Conservation (phyloP, 495 filamentous ascomycete genomes). For the Hypoxylon subgilvum region DNA sequence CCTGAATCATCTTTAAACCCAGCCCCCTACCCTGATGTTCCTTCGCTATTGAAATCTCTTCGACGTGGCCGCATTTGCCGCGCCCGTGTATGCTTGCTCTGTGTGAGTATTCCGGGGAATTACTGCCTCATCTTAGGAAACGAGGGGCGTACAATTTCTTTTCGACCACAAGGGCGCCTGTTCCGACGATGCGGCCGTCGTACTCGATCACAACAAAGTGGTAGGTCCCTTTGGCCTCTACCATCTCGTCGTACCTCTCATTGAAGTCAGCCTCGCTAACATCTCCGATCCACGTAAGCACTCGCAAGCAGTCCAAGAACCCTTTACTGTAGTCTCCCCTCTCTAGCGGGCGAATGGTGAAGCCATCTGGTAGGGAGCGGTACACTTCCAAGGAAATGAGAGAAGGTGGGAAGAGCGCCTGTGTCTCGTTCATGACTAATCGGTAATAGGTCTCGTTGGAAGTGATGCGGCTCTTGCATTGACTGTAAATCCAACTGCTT, state of each 20-base stretch:
- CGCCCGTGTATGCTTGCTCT: slow-evolving; percentile 63
- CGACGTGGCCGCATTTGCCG: slow-evolving; percentile 78
- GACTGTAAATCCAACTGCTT: neutral
- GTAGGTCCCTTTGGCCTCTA: slow-evolving; percentile 70
- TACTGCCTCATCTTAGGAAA: neutral
- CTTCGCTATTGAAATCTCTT: slow-evolving; percentile 86
- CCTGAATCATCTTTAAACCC: slow-evolving; percentile 80
- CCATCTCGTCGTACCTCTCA: slow-evolving; percentile 81
- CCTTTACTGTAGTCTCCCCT: slow-evolving; percentile 71
- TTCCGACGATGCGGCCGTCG: slow-evolving; percentile 70
- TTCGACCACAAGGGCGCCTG: slow-evolving; percentile 78
- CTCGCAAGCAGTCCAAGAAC: slow-evolving; percentile 79
- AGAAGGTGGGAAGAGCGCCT: slow-evolving; percentile 68
- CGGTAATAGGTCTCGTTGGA: neutral
- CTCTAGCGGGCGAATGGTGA: slow-evolving; percentile 75
- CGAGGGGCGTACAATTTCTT: slow-evolving; percentile 64
- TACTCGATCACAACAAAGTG: slow-evolving; percentile 78
- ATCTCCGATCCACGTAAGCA: slow-evolving; percentile 83
- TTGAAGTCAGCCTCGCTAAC: slow-evolving; percentile 71
- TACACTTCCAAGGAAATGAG: slow-evolving; percentile 73
- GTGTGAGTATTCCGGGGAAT: slow-evolving; percentile 7
- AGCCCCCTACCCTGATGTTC: slow-evolving; percentile 89
- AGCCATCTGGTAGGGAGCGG: slow-evolving; percentile 68
- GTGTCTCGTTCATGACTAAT: slow-evolving; percentile 15
- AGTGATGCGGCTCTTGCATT: neutral